Percentiles rank a stretch among this genome's conserved stretches.
Conservation (phyloP, 768 basidiomycete genomes). For the Agaricus sinodeliciosus region DNA sequence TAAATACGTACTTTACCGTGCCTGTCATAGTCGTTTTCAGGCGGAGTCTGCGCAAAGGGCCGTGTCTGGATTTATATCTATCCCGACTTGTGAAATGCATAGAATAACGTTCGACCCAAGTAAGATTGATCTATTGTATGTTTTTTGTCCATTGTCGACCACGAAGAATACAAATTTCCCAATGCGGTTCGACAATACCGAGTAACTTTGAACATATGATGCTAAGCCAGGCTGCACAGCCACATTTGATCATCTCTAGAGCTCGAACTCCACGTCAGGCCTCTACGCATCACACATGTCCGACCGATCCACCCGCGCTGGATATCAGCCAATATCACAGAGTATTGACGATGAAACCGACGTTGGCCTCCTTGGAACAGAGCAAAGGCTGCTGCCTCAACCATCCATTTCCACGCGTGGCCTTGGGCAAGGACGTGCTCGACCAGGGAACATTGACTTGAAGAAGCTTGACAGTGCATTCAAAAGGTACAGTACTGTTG, state of each 20-base stretch:
- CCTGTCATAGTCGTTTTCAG: too few relatives aligned
- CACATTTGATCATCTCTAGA: conserved; percentile 1
- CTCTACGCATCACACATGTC: background rate
- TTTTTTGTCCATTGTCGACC: too few relatives aligned
- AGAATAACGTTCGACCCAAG: too few relatives aligned
- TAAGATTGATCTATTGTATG: too few relatives aligned
- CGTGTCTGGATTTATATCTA: too few relatives aligned
- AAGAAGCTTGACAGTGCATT: conserved; percentile 77
- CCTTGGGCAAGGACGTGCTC: conserved; percentile 24
- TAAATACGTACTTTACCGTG: too few relatives aligned
- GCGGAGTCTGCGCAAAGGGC: too few relatives aligned
- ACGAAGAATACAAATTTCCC: too few relatives aligned
- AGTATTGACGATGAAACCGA: conserved; percentile 35
- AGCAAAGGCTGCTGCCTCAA: conserved; percentile 9
- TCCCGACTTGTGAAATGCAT: too few relatives aligned
- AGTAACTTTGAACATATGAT: background rate
- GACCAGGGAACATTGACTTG: conserved; percentile 70
- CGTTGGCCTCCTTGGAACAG: conserved; percentile 22
- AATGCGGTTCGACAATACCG: too few relatives aligned
- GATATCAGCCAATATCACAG: conserved; percentile 42
- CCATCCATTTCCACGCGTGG: conserved; percentile 21
- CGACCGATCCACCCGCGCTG: conserved; percentile 18
- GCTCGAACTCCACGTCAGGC: background rate
- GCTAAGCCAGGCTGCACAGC: conserved; percentile 3
- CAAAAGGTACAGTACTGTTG: conserved; percentile 47